A percentile compares a stretch with the other conserved stretches of the same genome.
phyloP scores from a whole-genome alignment of 163 green algal species.

The Scenedesmus sp. region DNA sequence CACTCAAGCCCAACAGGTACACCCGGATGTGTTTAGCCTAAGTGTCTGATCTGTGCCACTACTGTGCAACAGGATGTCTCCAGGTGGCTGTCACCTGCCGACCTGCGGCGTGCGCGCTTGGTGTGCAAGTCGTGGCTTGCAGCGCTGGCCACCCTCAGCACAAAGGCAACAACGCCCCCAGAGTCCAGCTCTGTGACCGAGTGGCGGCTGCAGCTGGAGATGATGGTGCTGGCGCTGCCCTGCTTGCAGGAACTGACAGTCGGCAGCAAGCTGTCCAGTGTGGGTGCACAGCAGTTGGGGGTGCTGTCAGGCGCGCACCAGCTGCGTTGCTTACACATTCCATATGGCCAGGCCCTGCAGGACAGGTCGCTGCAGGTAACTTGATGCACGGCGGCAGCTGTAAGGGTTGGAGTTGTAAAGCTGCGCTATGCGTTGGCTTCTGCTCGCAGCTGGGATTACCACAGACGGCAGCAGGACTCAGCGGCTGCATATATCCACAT shows the following conservation, averaged over 20 bases:
- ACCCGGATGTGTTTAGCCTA: too few species aligned
- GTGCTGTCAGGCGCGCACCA: constrained; percentile 34
- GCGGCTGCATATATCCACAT: too few species aligned
- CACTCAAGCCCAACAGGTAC: too few species aligned
- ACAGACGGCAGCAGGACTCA: too few species aligned
- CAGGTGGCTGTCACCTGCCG: constrained; percentile 46
- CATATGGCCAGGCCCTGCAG: constrained; percentile 40
- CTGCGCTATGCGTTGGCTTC: too few species aligned
- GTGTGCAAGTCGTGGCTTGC: constrained; percentile 46
- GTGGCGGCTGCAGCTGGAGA: constrained; percentile 39
- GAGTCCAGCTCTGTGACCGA: constrained; percentile 38
- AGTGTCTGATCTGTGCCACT: neutral
- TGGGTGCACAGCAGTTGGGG: constrained; percentile 52
- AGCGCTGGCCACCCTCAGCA: constrained; percentile 43
- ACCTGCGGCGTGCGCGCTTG: constrained; percentile 46
- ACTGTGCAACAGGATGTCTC: constrained; percentile 29
- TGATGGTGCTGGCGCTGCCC: constrained; percentile 24
- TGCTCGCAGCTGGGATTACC: too few species aligned
- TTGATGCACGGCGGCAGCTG: neutral
- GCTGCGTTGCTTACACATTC: constrained; percentile 39
- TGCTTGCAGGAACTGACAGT: constrained; percentile 52
- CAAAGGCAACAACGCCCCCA: constrained; percentile 24
- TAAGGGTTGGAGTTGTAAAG: too few species aligned
- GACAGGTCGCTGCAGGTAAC: constrained; percentile 46
- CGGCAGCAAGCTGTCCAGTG: constrained; percentile 48